Evolutionary conservation across 306 rosid genomes (phyloP), one percentile per base, ranked within the genome.

Genomic region (Prunus padus): DNA sequence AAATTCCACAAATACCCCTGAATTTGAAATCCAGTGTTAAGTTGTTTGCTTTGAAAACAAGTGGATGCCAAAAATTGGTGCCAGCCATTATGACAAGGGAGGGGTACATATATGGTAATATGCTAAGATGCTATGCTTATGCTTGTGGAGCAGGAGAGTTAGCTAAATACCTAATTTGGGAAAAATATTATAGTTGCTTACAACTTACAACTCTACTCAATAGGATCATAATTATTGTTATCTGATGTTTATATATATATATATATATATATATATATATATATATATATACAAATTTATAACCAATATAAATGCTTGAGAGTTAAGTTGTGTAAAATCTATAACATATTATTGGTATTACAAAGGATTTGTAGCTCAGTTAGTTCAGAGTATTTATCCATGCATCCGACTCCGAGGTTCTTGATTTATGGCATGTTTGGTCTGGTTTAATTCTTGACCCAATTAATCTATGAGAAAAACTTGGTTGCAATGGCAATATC

Each of bases 1-100:
- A 64, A 69, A 63, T 80, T 69, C 73, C 79, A 64, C 25, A 70
- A 64, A 57, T 77, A 60, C 52, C 80, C 81, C 14, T n/a, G 65
- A 22, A 18, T 11, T 51, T 20, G 51, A 31, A 51, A 2, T 12
- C 14, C 3, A 8, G 52, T 40, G 23, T 23, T 2, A 8, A 33
- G 22, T 4, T 23, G 13, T 23, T 5, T 30, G 20, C 12, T 59
- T 46, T 13, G 11, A 25, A 40, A 40, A 33, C 44, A 2, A 72
- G 44, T 23, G 76, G 46, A 72, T 37, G 72, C 65, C 77, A 70
- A n/a, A 62, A 12, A 30, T 78, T 57, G 67, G 12, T 23, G 66
- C 11, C 44, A 59, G 25, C 64, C 28, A 25, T 59, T 31, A n/a
- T 54, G 25, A 30, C 42, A 15, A 62, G 28, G n/a, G 42, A 26